phyloP scores from a whole-genome alignment of 352 stramenopile genomes.

The Phytophthora macrochlamydospora region DNA sequence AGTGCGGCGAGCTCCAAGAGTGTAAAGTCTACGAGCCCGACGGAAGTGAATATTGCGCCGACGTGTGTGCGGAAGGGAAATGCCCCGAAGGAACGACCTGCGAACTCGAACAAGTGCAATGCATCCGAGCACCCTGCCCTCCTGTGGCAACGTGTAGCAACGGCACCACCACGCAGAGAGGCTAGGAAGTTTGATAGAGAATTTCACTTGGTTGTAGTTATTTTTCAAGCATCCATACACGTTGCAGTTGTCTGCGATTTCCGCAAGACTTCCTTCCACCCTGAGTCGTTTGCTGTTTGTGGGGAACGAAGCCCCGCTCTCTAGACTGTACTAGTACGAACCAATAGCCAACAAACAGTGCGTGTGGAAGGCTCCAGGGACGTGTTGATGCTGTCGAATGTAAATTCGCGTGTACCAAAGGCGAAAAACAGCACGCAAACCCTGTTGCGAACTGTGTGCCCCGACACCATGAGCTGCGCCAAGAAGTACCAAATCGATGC shows the following conservation, averaged over 20 bases:
- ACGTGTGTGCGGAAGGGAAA: conserved; percentile 8
- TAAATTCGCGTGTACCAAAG: no score
- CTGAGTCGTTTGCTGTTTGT: no score
- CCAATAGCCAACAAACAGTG: no score
- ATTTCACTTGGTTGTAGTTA: neutral
- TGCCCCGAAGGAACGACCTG: conserved; percentile 10
- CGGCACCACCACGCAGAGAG: neutral
- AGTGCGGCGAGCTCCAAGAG: conserved; percentile 14
- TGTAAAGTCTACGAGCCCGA: conserved; percentile 15
- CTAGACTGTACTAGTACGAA: no score
- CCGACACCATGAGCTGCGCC: no score
- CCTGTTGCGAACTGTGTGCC: no score
- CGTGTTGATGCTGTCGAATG: no score
- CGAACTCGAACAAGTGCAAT: conserved; percentile 21
- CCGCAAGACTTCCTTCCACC: no score
- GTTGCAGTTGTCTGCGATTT: neutral
- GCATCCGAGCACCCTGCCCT: conserved; percentile 17
- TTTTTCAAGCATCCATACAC: neutral
- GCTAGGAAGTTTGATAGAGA: neutral
- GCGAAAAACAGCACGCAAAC: no score
- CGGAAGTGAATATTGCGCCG: conserved; percentile 16
- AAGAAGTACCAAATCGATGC: no score
- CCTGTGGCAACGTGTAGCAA: conserved; percentile 11
- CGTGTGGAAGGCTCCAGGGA: no score
- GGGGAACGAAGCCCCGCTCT: no score